Evolutionary conservation across 2,329 filamentous ascomycete genomes (phyloP).

Genomic region (Tolypocladium amazonense): DNA sequence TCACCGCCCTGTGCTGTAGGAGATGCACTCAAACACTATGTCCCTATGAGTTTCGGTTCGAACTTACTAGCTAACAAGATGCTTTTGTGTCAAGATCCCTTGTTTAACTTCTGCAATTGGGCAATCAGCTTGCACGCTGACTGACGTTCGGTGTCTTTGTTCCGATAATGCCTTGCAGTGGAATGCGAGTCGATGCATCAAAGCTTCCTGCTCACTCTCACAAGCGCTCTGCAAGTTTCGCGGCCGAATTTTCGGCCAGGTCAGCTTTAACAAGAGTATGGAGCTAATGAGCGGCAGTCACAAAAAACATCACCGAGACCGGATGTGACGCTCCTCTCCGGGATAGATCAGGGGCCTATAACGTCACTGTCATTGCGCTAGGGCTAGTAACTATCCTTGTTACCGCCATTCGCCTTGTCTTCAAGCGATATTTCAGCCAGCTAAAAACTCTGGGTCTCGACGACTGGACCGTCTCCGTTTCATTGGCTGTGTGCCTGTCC

Average conservation of each 20-base stretch:
- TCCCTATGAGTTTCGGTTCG: too few relatives aligned
- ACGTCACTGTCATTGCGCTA: not conserved
- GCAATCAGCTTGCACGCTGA: not conserved
- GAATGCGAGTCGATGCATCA: not conserved
- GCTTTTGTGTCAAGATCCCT: not conserved
- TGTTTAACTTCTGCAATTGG: not conserved
- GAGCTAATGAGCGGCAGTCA: not conserved
- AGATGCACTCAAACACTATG: too few relatives aligned
- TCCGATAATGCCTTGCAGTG: not conserved
- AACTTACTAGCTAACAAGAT: too few relatives aligned
- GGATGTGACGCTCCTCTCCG: not conserved
- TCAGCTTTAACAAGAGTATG: not conserved
- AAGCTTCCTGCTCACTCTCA: not conserved
- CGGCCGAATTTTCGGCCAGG: not conserved
- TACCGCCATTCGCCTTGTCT: constrained; percentile 24
- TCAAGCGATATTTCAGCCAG: constrained; percentile 21
- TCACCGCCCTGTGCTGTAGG: too few relatives aligned
- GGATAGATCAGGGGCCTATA: not conserved
- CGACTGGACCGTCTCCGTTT: constrained; percentile 21
- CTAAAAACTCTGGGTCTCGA: constrained; percentile 20
- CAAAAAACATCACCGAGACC: not conserved
- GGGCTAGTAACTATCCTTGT: constrained; percentile 12
- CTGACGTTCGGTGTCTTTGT: not conserved
- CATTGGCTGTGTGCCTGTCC: constrained; percentile 15
- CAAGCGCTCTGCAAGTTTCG: not conserved